Evolutionary conservation across 2,329 filamentous ascomycete species (phyloP), one percentile per base, ranked within the genome.

Genomic region (Aureobasidium sp.): DNA sequence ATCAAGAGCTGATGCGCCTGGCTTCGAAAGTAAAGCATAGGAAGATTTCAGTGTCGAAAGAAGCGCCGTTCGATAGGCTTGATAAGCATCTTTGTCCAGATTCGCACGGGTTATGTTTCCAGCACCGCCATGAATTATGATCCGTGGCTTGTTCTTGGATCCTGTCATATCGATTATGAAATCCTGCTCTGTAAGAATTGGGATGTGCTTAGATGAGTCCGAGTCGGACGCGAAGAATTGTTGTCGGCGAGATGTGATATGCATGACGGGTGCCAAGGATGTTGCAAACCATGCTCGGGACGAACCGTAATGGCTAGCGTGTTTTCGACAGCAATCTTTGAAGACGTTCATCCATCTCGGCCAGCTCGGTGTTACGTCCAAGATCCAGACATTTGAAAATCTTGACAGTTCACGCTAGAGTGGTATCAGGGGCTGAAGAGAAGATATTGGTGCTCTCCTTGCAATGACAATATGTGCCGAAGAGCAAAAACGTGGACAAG

Each of bases 1-100:
- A 53, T 88, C 83, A 12, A 95, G 76, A 0, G 90, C 86, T 0
- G 76, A 76, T 7, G 79, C 77, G 2, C 58, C 58, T 0, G 67
- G 64, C 3, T 61, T 48, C 1, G 47, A 37, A 0, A 75, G 66
- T 3, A 61, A 55, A 0, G 54, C 19, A 8, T 63, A 53, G 1
- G 70, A 61, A 21, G 59, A 47, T 8, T 58, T 16, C 2, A 75
- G 59, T 49, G 74, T 70, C 2, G 30, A 44, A 2, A 67, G 63
- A 2, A 75, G 67, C 1, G 72, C 68, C 6, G 60, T 32, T 22
- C 66, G 64, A 55, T 74, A 74, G 1, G 60, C 60, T 21, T 63
- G 29, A 59, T 73, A 72, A 17, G 63, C 62, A 4, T 63, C 57
- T 17, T 58, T 57, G 0, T 70, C 61, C 1, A 76, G 60, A 50